Evolutionary conservation across 768 basidiomycete species (phyloP), one percentile per base, ranked within the genome.

Genomic region (Sutorius australiensis): DNA sequence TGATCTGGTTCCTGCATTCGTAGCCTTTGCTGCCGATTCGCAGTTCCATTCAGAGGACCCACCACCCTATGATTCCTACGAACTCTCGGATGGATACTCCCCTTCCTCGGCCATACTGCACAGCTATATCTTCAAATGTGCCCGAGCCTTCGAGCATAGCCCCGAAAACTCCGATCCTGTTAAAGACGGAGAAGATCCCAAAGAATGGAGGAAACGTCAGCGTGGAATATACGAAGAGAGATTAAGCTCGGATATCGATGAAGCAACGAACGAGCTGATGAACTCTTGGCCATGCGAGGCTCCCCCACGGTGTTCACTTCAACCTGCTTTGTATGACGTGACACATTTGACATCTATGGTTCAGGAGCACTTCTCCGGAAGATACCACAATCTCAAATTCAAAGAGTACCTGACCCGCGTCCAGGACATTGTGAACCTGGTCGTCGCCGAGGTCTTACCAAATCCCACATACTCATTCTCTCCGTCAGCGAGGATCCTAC

Each of bases 21-120:
- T 77, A 12, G 66, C 76, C 1, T 71, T 74, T 48, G 60, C 56
- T 0, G 44, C 60, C 3, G 43, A 57, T 13, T 19, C 60, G 6
- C 41, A 42, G 3, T 53, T 65, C 45, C 7, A 32, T 17, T 14
- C 2, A 2, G 55, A 53, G 21, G 11, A 51, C 24, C 67, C 62
- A 32, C 65, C 70, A 3, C 13, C 5, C 0, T 58, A 60, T 33
- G 42, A 51, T 21, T 34, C 44, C 17, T 64, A 60, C 47, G 31
- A 50, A 19, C 40, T 60, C 9, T 48, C 52, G 3, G 47, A 58
- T 0, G 62, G 54, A 16, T 54, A 55, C 28, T 5, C 1, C 13
- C 64, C 55, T 1, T 53, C 54, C 4, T 3, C 6, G 34, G 1
- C 4, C 1, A 42, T 5, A 19, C n/a, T 67, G 27, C 12, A 32